A percentile compares a stretch with the other conserved stretches of the same genome.
Conservation (phyloP, 208 protist genomes). For the Herpetomonas muscarum region DNA sequence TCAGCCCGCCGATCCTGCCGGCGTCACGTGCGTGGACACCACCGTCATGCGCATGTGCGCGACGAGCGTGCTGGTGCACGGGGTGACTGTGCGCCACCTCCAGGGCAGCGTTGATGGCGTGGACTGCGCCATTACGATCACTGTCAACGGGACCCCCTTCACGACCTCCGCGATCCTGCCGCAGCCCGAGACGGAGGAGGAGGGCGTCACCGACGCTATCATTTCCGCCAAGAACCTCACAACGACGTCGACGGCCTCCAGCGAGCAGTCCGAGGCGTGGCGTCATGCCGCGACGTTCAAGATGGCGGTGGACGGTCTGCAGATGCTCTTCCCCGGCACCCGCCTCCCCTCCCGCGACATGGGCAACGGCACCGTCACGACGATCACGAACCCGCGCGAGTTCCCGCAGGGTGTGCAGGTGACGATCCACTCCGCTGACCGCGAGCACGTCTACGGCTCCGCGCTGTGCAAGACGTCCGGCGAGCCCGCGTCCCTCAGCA, state of each 20-base stretch:
- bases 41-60: constrained; percentile 10
- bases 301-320: constrained; percentile 7
- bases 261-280: too few relatives aligned
- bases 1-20: constrained; percentile 3
- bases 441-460: constrained; percentile 12
- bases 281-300: too few relatives aligned
- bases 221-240: constrained; percentile 3
- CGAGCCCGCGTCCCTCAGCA: constrained; percentile 17
- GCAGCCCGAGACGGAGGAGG: constrained; percentile 2
- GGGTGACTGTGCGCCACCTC: constrained; percentile 11
- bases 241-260: too few relatives aligned
- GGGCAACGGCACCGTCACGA: background rate
- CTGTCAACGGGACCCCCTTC: constrained; percentile 15
- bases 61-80: constrained; percentile 8
- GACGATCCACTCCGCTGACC: constrained; percentile 14
- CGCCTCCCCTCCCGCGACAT: constrained; percentile 5
- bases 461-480: constrained; percentile 14
- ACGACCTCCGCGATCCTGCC: constrained; percentile 3
- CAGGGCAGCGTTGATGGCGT: constrained; percentile 6
- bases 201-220: background rate
- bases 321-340: constrained; percentile 12
- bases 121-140: constrained; percentile 18
- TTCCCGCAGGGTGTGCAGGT: constrained; percentile 14
- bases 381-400: constrained; percentile 8
- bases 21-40: constrained; percentile 5